These are phyloP conservation scores for Hericium rajendrae DNA, from an alignment of 768 basidiomycete species.

Conservation along the genomic window DNA sequence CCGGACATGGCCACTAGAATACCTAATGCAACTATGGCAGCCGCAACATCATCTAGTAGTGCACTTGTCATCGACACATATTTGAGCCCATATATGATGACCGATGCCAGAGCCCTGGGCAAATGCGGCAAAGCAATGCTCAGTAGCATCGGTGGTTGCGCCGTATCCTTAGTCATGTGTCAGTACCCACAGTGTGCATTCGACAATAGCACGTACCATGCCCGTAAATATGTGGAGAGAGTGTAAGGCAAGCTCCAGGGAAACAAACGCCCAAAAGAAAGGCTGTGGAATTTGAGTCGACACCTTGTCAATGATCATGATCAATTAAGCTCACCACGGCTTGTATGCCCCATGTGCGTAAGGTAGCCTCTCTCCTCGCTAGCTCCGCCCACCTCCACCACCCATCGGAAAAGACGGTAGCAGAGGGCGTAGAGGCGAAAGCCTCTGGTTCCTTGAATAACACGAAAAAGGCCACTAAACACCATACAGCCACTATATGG, in stretches of 20 bases:
- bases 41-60: constrained; percentile 65
- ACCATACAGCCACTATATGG: constrained; percentile 58
- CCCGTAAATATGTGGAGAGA: constrained; percentile 63
- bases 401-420: constrained; percentile 21
- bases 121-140: constrained; percentile 54
- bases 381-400: constrained; percentile 63
- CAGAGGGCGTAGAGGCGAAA: constrained; percentile 30
- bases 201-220: constrained; percentile 32
- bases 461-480: constrained; percentile 57
- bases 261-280: constrained; percentile 77
- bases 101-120: constrained; percentile 50
- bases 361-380: constrained; percentile 27
- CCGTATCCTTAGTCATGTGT: constrained; percentile 35
- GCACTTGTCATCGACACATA: constrained; percentile 60
- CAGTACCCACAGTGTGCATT: background rate
- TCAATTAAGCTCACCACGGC: constrained; percentile 38
- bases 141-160: constrained; percentile 50
- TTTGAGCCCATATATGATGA: constrained; percentile 54
- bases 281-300: constrained; percentile 33
- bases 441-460: constrained; percentile 52
- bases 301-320: background rate
- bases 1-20: constrained; percentile 32
- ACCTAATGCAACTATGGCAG: constrained; percentile 62
- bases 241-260: constrained; percentile 61
- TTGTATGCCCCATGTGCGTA: constrained; percentile 37